Percentiles rank a stretch among this genome's conserved stretches.
Conservation (phyloP, 257 asterid species). For the Nicotiana undulata region DNA sequence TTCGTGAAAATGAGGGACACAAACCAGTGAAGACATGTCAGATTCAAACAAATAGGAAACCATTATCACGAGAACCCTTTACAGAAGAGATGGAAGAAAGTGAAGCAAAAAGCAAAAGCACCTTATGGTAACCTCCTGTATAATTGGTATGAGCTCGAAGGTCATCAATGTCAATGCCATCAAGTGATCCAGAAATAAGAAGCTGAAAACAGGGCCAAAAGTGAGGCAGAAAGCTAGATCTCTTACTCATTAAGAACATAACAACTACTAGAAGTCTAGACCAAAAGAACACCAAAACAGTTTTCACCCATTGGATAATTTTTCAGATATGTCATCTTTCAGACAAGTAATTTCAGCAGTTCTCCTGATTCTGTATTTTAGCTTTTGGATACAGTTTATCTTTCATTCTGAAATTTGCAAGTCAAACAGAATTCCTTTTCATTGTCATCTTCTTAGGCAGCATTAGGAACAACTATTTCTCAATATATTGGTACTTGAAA, state of each 20-base stretch:
- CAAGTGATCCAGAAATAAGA: conserved; percentile 87
- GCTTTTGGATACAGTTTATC: too few relatives aligned
- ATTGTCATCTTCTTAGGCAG: not conserved
- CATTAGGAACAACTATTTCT: not conserved
- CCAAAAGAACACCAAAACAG: not conserved
- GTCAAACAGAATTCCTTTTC: not conserved
- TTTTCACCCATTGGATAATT: not conserved
- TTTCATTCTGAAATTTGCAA: too few relatives aligned
- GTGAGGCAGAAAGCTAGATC: not conserved
- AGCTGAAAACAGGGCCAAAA: conserved; percentile 43
- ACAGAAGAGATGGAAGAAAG: not conserved
- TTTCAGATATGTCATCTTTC: not conserved
- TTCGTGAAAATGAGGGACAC: not conserved
- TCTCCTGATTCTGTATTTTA: too few relatives aligned
- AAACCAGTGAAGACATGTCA: conserved; percentile 1
- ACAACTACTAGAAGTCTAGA: not conserved
- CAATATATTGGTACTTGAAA: not conserved
- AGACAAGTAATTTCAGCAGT: not conserved
- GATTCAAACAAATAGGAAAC: not conserved
- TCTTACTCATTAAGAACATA: conserved; percentile 1
- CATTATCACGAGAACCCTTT: not conserved
- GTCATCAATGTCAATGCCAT: conserved; percentile 80
- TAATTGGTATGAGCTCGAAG: conserved; percentile 76
- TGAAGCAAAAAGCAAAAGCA: conserved; percentile 8
- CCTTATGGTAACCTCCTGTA: conserved; percentile 90